Percentiles rank a stretch among this genome's conserved stretches.
phyloP scores from a whole-genome alignment of 139 green algal genomes.

The Ulvella scutata region DNA sequence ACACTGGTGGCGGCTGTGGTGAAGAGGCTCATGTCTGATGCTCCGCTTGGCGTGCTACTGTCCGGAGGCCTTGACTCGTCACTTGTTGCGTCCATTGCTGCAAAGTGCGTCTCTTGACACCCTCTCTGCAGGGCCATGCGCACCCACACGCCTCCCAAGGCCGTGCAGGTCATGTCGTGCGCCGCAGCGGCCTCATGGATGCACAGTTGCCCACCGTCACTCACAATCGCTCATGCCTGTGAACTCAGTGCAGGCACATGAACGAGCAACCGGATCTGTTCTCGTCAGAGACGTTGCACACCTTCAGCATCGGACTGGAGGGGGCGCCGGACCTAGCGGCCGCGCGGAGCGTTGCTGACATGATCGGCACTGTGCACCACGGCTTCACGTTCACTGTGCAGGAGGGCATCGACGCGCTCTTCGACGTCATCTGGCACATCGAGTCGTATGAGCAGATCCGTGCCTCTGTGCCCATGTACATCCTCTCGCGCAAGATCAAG shows the following conservation, averaged over 20 bases:
- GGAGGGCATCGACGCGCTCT: slow-evolving; percentile 86
- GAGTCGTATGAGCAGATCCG: slow-evolving; percentile 84
- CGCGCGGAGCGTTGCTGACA: slow-evolving; percentile 69
- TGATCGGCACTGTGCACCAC: slow-evolving; percentile 87
- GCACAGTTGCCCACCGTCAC: neutral
- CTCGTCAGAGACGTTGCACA: slow-evolving; percentile 53
- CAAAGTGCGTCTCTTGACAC: slow-evolving; percentile 5
- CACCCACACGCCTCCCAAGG: neutral
- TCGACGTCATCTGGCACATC: slow-evolving; percentile 89
- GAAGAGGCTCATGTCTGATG: slow-evolving; percentile 94
- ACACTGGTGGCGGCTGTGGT: slow-evolving; percentile 65
- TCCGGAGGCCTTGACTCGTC: slow-evolving; percentile 88
- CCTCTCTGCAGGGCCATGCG: neutral
- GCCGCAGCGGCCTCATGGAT: neutral
- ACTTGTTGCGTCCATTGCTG: slow-evolving; percentile 70
- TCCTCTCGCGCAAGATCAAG: slow-evolving; percentile 93
- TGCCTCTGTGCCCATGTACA: slow-evolving; percentile 91
- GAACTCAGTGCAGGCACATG: slow-evolving; percentile 23
- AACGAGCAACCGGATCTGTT: slow-evolving; percentile 34
- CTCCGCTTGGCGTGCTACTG: slow-evolving; percentile 84
- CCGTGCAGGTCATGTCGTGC: neutral
- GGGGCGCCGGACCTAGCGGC: slow-evolving; percentile 86
- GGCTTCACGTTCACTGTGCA: slow-evolving; percentile 95
- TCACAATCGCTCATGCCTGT: neutral
- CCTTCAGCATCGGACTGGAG: slow-evolving; percentile 77